phyloP scores from a whole-genome alignment of 2,329 filamentous ascomycete species.

The Sphaerostilbella broomeana region DNA sequence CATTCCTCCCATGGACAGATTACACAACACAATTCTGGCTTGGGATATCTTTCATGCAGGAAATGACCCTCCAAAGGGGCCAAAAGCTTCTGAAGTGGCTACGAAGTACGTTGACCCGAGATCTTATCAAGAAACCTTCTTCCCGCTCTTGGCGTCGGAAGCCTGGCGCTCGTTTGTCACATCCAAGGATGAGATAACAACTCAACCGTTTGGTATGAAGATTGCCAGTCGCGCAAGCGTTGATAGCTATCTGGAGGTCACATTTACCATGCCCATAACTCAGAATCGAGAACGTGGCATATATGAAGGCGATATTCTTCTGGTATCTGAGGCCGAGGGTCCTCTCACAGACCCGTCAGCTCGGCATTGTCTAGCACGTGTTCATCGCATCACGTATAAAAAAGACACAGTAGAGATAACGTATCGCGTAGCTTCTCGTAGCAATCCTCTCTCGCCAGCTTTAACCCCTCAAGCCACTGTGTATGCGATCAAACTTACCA shows the following conservation, averaged over 20 bases:
- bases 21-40: constrained; percentile 80
- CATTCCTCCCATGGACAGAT: constrained; percentile 75
- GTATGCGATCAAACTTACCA: constrained; percentile 76
- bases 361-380: constrained; percentile 78
- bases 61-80: constrained; percentile 73
- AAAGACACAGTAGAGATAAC: constrained; percentile 76
- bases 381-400: constrained; percentile 74
- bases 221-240: constrained; percentile 83
- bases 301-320: constrained; percentile 79
- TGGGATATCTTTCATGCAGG: constrained; percentile 95
- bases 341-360: constrained; percentile 61
- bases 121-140: constrained; percentile 83
- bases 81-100: constrained; percentile 68
- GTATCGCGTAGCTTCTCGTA: constrained; percentile 69
- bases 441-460: constrained; percentile 53
- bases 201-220: constrained; percentile 79
- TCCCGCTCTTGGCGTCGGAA: constrained; percentile 83
- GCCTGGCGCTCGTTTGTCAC: constrained; percentile 94
- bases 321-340: constrained; percentile 68
- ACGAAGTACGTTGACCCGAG: constrained; percentile 68
- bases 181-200: constrained; percentile 76
- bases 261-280: constrained; percentile 66
- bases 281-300: constrained; percentile 67
- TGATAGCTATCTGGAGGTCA: constrained; percentile 88
- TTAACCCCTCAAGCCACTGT: constrained; percentile 65